phyloP scores from a whole-genome alignment of 139 green algal genomes.

The Coccomyxa sp. region DNA sequence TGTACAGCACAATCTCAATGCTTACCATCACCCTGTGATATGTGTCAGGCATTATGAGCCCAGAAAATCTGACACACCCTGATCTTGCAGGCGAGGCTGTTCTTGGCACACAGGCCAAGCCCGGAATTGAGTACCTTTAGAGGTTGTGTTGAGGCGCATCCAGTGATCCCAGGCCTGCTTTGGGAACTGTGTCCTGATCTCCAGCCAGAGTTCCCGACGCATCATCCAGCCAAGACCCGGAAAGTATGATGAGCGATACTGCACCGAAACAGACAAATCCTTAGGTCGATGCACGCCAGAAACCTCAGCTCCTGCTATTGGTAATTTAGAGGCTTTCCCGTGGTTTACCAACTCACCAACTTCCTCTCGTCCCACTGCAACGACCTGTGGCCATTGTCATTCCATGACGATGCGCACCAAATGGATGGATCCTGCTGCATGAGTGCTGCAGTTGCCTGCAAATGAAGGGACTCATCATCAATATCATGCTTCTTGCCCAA shows the following conservation, averaged over 20 bases:
- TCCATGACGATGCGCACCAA: slow-evolving; percentile 51
- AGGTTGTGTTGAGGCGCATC: slow-evolving; percentile 39
- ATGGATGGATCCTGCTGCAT: slow-evolving; percentile 40
- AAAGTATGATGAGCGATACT: slow-evolving; percentile 51
- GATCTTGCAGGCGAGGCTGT: too few relatives aligned
- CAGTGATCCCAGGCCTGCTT: slow-evolving; percentile 48
- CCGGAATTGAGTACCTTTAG: slow-evolving; percentile 11
- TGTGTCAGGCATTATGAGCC: too few relatives aligned
- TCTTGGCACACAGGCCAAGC: too few relatives aligned
- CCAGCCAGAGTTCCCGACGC: slow-evolving; percentile 35
- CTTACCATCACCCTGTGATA: too few relatives aligned
- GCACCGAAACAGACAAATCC: neutral
- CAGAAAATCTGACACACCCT: too few relatives aligned
- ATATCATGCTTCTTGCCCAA: neutral
- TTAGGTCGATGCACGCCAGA: neutral
- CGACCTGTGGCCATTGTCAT: slow-evolving; percentile 45
- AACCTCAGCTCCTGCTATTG: too few relatives aligned
- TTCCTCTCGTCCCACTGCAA: slow-evolving; percentile 19
- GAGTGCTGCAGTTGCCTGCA: slow-evolving; percentile 27
- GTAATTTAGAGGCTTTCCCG: too few relatives aligned
- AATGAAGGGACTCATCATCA: neutral
- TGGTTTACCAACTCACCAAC: too few relatives aligned
- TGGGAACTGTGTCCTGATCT: slow-evolving; percentile 36
- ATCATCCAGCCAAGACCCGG: slow-evolving; percentile 60
- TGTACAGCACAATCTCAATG: neutral